Conservation (phyloP, 768 basidiomycete species). For the Lactifluus subvellereus region DNA sequence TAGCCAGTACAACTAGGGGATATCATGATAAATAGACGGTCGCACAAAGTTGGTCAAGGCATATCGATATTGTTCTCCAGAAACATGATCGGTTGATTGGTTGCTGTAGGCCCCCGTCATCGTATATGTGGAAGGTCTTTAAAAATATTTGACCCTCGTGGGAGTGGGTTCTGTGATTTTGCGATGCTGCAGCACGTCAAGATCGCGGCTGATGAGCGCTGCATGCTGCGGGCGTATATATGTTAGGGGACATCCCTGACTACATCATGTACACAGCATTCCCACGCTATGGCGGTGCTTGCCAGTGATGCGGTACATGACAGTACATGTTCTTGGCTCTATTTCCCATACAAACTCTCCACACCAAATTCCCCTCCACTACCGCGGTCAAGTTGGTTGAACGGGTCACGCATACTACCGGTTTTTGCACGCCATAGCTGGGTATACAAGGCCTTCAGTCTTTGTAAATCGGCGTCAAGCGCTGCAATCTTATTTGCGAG, state of each 20-base stretch:
- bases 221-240: background rate
- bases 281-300: too few species aligned
- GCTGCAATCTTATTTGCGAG: conserved; percentile 73
- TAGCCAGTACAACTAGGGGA: background rate
- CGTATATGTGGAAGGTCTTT: background rate
- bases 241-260: background rate
- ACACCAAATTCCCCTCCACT: conserved; percentile 42
- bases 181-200: too few species aligned
- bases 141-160: background rate
- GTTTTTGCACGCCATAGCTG: conserved; percentile 76
- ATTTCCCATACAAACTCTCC: conserved; percentile 42
- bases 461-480: conserved; percentile 67
- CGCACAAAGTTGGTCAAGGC: conserved; percentile 71
- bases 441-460: conserved; percentile 67
- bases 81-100: conserved; percentile 31
- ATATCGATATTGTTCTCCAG: conserved; percentile 71
- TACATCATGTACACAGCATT: too few species aligned
- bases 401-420: conserved; percentile 80
- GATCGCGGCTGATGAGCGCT: too few species aligned
- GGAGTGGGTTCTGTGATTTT: too few species aligned
- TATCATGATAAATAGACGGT: background rate
- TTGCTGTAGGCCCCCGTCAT: conserved; percentile 4
- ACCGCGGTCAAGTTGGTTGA: conserved; percentile 46
- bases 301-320: background rate
- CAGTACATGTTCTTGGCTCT: conserved; percentile 4